Base-by-base conservation (phyloP, 2,329 filamentous ascomycete genomes). In the Trichoderma sp. region DNA sequence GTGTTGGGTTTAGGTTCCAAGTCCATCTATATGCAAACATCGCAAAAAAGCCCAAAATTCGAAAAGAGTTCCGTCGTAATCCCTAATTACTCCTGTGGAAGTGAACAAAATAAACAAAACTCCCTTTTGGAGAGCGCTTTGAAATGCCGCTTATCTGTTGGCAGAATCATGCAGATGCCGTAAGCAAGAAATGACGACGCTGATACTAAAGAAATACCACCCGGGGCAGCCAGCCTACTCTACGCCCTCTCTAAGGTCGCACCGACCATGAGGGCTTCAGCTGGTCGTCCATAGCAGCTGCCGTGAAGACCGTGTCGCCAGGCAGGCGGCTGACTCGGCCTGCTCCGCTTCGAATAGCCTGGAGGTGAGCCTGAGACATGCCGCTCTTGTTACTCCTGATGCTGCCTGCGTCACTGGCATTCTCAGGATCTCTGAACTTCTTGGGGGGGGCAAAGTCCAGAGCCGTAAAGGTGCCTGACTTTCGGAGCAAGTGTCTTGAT, bases 251-350 rank as follows among this genome's bases (percentile, higher is more conserved):
- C 70, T 28, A 85, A 68, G 80, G 77, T 71, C 87, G 86, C 82
- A 90, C 86, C 74, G 79, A 82, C 89, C 88, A 90, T 67, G 83
- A 81, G 57, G 89, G 89, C 82, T 90, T 90, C 73, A 91, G 83
- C 75, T 85, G 84, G 74, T 89, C 82, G 71, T 84, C 82, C 80
- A 95, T 81, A 71, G 93, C 89, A 39, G 92, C 88, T 77, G 86
- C 87, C 4, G 93, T 94, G 75, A 94, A 95, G 72, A 97, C 93
- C 57, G 91, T 88, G 76, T 95, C 93, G 72, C 90, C 91, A 0
- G 95, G 94, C 73, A 98, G 87, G 64, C 93, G 90, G 79, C 93
- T 96, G 75, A 98, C 89, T 74, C 95, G 92, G 78, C 97, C 95
- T 60, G 94, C 94, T 75, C 95, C 95, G 71, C 84, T 88, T 75